Evolutionary conservation across 2,329 filamentous ascomycete genomes (phyloP).

Genomic region (Tolypocladium ophioglossoides): DNA sequence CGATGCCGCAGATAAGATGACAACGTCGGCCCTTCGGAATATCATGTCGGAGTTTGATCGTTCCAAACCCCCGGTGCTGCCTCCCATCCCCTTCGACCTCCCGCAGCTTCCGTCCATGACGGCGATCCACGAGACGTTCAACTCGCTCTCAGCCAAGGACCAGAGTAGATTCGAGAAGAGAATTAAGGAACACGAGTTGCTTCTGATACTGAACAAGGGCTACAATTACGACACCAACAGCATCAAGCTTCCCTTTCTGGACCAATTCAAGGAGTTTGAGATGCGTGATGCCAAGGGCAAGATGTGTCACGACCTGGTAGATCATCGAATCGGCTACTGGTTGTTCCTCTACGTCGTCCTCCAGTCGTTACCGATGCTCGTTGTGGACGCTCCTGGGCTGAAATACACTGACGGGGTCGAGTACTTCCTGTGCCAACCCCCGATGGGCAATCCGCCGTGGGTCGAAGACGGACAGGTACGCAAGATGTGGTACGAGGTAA

Average conservation of each 20-base stretch:
- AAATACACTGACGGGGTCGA: constrained; percentile 62
- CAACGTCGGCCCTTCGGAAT: constrained; percentile 61
- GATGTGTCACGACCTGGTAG: constrained; percentile 54
- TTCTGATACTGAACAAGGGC: constrained; percentile 64
- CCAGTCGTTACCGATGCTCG: constrained; percentile 67
- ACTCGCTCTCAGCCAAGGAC: constrained; percentile 58
- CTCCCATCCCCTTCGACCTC: constrained; percentile 82
- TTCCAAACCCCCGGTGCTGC: constrained; percentile 79
- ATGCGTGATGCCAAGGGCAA: constrained; percentile 54
- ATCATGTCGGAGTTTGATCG: constrained; percentile 83
- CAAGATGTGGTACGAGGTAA: constrained; percentile 65
- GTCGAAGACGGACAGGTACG: constrained; percentile 52
- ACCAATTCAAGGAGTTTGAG: constrained; percentile 63
- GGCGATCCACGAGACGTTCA: constrained; percentile 53
- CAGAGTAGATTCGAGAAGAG: constrained; percentile 62
- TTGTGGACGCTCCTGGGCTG: constrained; percentile 63
- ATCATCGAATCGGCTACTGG: constrained; percentile 69
- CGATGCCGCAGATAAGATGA: constrained; percentile 47
- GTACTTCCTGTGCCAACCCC: constrained; percentile 71
- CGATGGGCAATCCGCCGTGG: constrained; percentile 65
- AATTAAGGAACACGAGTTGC: constrained; percentile 69
- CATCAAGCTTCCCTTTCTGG: constrained; percentile 50
- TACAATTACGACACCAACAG: constrained; percentile 67
- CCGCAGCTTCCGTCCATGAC: constrained; percentile 65
- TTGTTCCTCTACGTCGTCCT: constrained; percentile 71